Evolutionary conservation across 1,139 yeast genomes (phyloP).

Genomic region (Geotrichum aggregatum): DNA sequence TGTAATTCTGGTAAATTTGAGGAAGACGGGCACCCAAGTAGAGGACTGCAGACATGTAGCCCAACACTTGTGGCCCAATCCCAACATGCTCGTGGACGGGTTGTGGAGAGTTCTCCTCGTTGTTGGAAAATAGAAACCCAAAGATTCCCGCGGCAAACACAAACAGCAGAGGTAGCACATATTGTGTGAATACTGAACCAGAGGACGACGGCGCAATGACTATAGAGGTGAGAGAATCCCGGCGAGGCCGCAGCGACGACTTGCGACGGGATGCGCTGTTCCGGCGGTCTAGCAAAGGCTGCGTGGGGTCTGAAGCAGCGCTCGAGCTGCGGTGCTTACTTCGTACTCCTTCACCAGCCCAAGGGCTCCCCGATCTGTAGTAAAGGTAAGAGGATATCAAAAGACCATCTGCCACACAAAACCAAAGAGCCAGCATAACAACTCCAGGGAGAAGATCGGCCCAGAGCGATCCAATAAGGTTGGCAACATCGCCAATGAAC

Average conservation of each 20-base stretch:
- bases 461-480: constrained; percentile 66
- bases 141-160: constrained; percentile 64
- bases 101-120: constrained; percentile 21
- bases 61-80: constrained; percentile 63
- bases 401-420: constrained; percentile 62
- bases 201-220: constrained; percentile 24
- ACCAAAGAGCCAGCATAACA: constrained; percentile 67
- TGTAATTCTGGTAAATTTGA: constrained; percentile 68
- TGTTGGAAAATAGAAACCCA: constrained; percentile 53
- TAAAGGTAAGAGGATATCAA: constrained; percentile 61
- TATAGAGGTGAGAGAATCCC: constrained; percentile 31
- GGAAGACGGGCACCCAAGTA: constrained; percentile 78
- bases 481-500: constrained; percentile 70
- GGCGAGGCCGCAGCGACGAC: constrained; percentile 21
- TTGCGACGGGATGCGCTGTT: constrained; percentile 19
- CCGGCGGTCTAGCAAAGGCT: constrained; percentile 27
- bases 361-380: constrained; percentile 30
- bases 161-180: constrained; percentile 56
- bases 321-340: constrained; percentile 21
- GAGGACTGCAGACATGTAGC: constrained; percentile 64
- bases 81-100: constrained; percentile 36
- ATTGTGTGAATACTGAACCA: constrained; percentile 41
- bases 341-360: constrained; percentile 11
- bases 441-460: constrained; percentile 70
- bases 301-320: constrained; percentile 26